phyloP scores from a whole-genome alignment of 768 basidiomycete species.

The Suillus spraguei region DNA sequence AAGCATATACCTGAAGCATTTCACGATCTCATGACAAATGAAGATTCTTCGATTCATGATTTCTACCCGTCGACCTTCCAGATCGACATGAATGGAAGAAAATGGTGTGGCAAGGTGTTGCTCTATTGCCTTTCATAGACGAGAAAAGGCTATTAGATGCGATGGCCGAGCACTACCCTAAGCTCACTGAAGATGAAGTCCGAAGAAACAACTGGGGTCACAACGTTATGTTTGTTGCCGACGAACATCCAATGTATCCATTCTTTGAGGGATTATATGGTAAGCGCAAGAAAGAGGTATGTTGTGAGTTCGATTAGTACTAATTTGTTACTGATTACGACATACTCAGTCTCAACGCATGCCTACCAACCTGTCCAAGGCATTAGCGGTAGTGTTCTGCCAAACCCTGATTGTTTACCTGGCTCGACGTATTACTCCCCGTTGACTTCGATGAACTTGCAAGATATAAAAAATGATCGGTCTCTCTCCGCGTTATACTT shows the following conservation, averaged over 20 bases:
- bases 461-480: constrained; percentile 85
- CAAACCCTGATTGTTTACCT: constrained; percentile 88
- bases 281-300: constrained; percentile 80
- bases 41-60: constrained; percentile 90
- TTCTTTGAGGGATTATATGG: constrained; percentile 89
- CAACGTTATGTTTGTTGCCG: constrained; percentile 79
- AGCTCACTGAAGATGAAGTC: constrained; percentile 81
- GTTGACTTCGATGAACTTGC: constrained; percentile 56
- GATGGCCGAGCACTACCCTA: constrained; percentile 66
- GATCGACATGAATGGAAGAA: constrained; percentile 99
- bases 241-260: constrained; percentile 85
- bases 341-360: constrained; percentile 70
- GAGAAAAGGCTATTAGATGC: constrained; percentile 79
- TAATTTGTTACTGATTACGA: constrained; percentile 13
- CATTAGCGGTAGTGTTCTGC: constrained; percentile 76
- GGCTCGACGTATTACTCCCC: constrained; percentile 89
- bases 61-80: constrained; percentile 93
- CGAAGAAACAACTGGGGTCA: constrained; percentile 85
- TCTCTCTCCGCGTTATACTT: constrained; percentile 86
- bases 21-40: constrained; percentile 84
- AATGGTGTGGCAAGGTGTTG: constrained; percentile 99
- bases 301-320: constrained; percentile 20
- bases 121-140: constrained; percentile 95
- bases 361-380: constrained; percentile 68
- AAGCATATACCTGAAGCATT: constrained; percentile 86